Base-by-base conservation (phyloP, 1,139 yeast species). In the Wickerhamiella infanticola region DNA sequence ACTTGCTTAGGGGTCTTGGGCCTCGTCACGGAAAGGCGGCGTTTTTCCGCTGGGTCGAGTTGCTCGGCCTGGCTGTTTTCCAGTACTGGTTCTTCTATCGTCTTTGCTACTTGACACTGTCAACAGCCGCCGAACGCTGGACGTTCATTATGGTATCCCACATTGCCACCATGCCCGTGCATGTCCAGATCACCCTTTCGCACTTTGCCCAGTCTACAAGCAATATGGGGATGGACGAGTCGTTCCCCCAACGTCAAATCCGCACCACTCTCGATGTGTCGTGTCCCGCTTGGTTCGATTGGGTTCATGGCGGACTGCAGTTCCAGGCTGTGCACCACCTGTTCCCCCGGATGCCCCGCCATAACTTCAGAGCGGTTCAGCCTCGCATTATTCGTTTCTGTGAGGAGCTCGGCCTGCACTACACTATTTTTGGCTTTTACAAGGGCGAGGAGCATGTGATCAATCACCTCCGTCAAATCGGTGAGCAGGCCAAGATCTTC, bases 211-310 rank as follows among this genome's bases (percentile, higher is more conserved):
- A 85, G 95, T 81, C 94, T 1, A 85, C 95, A 0, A 71, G 90
- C 3, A 94, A 84, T 56, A 65, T 85, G 36, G 95, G 95, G 0
- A 73, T 76, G 5, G 74, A 80, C 44, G 96, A 85, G 60, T 72
- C 84, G n/a, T 86, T 85, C 60, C 75, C 81, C 0, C 79, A 81
- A 53, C 73, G 90, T 55, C 95, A 85, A 61, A 59, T 85, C 18
- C 71, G 96, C 55, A 85, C 96, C 1, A 85, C 95, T 4, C 86
- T 85, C 95, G 96, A 85, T 60, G 95, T 85, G 18, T 93, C 81
- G 57, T 85, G 96, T 64, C 95, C 96, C 2, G 78, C 75, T 51
- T 85, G 95, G 95, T 68, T 85, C 44, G 96, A 85, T 61, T 85
- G 77, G 57, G 70, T 85, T 56, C 96, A 85, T 57, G 96, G 95